Evolutionary conservation across 1,139 yeast species (phyloP).

Genomic region (Blastobotrys buckinghamii): DNA sequence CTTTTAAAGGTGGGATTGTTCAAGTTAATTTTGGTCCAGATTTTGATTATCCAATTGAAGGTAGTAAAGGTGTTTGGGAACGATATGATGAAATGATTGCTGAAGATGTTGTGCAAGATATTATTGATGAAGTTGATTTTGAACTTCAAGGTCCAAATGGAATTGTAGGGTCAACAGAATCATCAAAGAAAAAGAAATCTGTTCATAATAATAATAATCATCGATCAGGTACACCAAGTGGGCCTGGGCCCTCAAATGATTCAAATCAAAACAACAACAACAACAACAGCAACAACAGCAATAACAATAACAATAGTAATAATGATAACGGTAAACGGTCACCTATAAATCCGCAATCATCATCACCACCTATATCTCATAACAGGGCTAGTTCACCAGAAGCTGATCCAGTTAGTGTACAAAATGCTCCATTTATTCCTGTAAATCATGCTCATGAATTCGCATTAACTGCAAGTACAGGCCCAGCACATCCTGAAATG

Average conservation of each 20-base stretch:
- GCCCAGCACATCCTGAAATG: not conserved
- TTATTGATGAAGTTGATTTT: slow-evolving; percentile 79
- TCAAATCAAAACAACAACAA: not conserved
- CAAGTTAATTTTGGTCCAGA: slow-evolving; percentile 64
- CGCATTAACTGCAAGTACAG: not conserved
- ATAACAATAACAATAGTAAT: not conserved
- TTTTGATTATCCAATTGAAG: slow-evolving; percentile 42
- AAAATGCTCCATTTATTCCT: slow-evolving; percentile 1
- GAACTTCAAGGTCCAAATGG: slow-evolving; percentile 36
- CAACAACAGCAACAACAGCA: not conserved
- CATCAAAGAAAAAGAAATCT: not conserved
- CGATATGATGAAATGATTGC: slow-evolving; percentile 66
- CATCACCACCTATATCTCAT: not conserved
- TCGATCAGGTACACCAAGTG: no score
- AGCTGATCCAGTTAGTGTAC: slow-evolving; percentile 4
- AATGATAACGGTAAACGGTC: not conserved
- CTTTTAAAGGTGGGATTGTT: slow-evolving; percentile 75
- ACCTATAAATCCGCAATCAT: not conserved
- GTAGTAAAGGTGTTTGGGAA: slow-evolving; percentile 45
- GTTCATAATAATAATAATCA: no score
- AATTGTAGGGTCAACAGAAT: not conserved
- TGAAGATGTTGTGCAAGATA: slow-evolving; percentile 78
- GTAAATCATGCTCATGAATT: slow-evolving; percentile 3
- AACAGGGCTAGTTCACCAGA: not conserved
- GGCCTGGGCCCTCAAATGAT: not conserved